Percentiles rank a stretch among this genome's conserved stretches.
Conservation (phyloP, 2,329 filamentous ascomycete species). For the Cordyceps javanica region DNA sequence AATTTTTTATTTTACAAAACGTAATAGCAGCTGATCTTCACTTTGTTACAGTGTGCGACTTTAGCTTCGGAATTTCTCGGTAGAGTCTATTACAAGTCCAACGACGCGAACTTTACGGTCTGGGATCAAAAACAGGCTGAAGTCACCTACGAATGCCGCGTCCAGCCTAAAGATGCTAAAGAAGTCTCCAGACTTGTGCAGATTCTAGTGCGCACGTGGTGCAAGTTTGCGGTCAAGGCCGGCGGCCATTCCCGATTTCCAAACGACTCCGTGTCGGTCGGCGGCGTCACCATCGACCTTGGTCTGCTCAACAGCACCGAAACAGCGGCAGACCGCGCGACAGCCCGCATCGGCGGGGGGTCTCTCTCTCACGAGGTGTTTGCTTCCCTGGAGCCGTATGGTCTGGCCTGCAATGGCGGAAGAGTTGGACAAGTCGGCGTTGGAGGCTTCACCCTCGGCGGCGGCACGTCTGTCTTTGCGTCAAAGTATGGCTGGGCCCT, state of each 20-base stretch:
- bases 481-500: conserved; percentile 20
- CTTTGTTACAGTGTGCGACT: neutral
- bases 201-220: neutral
- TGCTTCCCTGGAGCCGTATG: conserved; percentile 18
- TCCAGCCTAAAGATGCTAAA: neutral
- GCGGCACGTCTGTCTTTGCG: conserved; percentile 27
- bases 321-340: neutral
- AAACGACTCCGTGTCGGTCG: conserved; percentile 22
- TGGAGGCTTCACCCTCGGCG: conserved; percentile 16
- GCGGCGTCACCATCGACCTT: conserved; percentile 28
- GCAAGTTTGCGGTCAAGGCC: neutral
- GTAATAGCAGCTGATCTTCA: neutral
- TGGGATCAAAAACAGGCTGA: conserved; percentile 1
- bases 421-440: conserved; percentile 13
- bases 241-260: neutral
- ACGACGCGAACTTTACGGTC: neutral
- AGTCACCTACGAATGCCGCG: neutral
- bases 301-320: conserved; percentile 21
- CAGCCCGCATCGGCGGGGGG: neutral
- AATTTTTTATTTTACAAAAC: neutral
- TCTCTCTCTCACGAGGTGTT: conserved; percentile 18
- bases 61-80: neutral
- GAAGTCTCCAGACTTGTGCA: neutral
- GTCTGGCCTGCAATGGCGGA: conserved; percentile 13
- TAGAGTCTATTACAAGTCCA: neutral